phyloP scores from a whole-genome alignment of 163 green algal genomes.

The Coccomyxa subellipsoidea region DNA sequence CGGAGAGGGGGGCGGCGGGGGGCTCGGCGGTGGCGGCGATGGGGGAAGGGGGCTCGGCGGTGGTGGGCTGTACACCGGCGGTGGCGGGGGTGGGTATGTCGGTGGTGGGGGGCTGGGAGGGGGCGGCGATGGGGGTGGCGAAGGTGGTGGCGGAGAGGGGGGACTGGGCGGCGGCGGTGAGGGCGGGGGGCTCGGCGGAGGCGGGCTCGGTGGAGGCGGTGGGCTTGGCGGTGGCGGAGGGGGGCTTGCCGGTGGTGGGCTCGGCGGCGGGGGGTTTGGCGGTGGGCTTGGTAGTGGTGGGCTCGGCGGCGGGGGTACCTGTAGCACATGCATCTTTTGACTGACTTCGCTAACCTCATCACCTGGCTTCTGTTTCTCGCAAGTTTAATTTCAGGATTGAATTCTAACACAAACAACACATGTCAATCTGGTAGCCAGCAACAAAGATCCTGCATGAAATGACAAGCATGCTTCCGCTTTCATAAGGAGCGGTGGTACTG shows the following conservation, averaged over 20 bases:
- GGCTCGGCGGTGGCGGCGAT: neutral
- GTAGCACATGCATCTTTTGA: neutral
- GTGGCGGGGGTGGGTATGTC: neutral
- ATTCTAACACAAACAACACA: neutral
- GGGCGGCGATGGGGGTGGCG: neutral
- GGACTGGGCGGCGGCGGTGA: neutral
- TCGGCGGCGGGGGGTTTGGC: neutral
- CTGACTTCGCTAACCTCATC: neutral
- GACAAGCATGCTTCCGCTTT: neutral
- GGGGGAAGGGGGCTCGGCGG: neutral
- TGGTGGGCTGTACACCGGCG: neutral
- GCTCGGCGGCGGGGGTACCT: neutral
- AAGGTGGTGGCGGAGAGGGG: neutral
- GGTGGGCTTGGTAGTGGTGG: neutral
- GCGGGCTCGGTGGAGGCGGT: neutral
- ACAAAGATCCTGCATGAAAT: neutral
- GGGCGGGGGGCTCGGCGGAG: neutral
- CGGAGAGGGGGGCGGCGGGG: neutral
- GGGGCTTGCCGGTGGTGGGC: neutral
- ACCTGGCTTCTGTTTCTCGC: neutral
- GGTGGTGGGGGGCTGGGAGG: neutral
- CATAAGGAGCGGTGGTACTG: no score
- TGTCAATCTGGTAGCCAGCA: neutral
- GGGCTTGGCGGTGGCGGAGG: neutral
- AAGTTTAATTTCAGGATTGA: neutral